Evolutionary conservation across 805 yeast species (phyloP), one percentile per base, ranked within the genome.

Genomic region (Metschnikowia santaceciliae): DNA sequence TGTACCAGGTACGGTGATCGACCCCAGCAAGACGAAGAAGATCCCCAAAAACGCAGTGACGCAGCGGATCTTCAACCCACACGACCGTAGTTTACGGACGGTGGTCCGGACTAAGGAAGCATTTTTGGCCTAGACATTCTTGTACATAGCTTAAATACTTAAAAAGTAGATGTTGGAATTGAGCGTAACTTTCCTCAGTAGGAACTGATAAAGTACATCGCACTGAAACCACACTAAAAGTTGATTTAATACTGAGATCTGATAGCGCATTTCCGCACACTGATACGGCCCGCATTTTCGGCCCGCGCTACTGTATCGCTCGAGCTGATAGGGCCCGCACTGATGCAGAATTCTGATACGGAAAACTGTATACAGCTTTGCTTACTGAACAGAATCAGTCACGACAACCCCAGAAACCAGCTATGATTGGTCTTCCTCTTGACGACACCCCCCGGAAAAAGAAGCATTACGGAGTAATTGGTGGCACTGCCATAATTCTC

Each of bases 21-120:
- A 63, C 36, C 55, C 55, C n/a, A 52, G 58, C 36, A 62, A 65
- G 37, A 71, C 75, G n/a, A 69, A 67, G 52, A 79, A 79, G 52
- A 61, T 61, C 38, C 73, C 75, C 41, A 82, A 82, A 60, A 75
- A 77, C 22, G 75, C 80, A 17, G 66, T 74, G 37, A 72, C 78
- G 13, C 72, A 79, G 49, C 78, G 79, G 57, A 77, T 83, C 51
- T 88, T 84, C 78, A 83, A 88, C 64, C 79, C 82, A 49, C 75
- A 69, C 20, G 74, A 74, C 42, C 73, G 80, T 56, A 72, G 66
- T 52, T 72, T 84, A 36, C 83, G 81, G 53, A 69, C 75, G 6
- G 70, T 84, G 52, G 74, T 78, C 49, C 80, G 86, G 68, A 70
- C 81, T 32, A 78, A 75, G 57, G 77, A 72, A 32, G 82, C 83